Conservation (phyloP, 139 green algal genomes). For the Chara braunii region DNA sequence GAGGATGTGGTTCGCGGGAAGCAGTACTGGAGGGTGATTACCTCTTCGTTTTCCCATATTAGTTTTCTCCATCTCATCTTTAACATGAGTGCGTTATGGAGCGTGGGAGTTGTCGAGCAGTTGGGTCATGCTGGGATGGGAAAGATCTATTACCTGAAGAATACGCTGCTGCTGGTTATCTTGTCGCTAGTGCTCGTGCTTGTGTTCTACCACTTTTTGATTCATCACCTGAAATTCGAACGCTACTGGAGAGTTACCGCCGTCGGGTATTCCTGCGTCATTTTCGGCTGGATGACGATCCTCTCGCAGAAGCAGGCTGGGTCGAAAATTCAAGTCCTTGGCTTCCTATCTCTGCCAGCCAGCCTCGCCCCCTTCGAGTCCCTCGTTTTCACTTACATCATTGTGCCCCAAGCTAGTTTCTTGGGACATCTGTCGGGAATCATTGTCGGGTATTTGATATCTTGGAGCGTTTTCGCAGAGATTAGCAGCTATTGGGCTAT, state of each 20-base stretch:
- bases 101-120: conserved; percentile 42
- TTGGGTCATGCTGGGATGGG: conserved; percentile 9
- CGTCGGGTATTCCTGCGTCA: conserved; percentile 61
- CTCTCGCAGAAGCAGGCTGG: conserved; percentile 33
- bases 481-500: conserved; percentile 5
- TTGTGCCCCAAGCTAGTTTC: conserved; percentile 52
- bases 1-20: conserved; percentile 43
- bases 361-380: conserved; percentile 51
- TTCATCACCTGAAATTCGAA: conserved; percentile 35
- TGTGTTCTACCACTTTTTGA: conserved; percentile 45
- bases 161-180: conserved; percentile 47
- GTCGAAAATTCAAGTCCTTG: conserved; percentile 48
- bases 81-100: conserved; percentile 61
- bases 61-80: conserved; percentile 58
- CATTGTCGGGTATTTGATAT: conserved; percentile 52
- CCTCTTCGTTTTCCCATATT: conserved; percentile 52
- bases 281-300: conserved; percentile 66
- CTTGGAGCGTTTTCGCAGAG: conserved; percentile 41
- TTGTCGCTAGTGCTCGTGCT: conserved; percentile 45
- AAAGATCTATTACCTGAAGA: conserved; percentile 44
- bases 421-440: conserved; percentile 59
- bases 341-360: conserved; percentile 43
- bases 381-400: conserved; percentile 56
- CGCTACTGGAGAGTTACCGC: conserved; percentile 37
- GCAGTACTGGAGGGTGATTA: conserved; percentile 51